These are phyloP conservation scores for Erodium moschatum DNA, from an alignment of 441 rosid genomes.

Conservation along the genomic window DNA sequence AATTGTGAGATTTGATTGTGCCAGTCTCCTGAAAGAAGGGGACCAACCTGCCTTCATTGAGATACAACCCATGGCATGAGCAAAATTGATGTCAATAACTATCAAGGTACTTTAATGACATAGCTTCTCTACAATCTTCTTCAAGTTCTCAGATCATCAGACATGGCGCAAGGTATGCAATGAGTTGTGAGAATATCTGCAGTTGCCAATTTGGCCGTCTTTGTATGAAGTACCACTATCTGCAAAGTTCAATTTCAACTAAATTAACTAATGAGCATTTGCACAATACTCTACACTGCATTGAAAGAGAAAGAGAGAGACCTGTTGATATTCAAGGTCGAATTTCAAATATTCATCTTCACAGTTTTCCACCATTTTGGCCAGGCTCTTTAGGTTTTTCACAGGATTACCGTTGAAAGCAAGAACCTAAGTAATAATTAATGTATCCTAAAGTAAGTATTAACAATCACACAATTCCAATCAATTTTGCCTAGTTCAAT, in stretches of 20 bases:
- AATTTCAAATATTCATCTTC: slow-evolving; percentile 67
- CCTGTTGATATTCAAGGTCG: slow-evolving; percentile 82
- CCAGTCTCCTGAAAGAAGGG: no score
- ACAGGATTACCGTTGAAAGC: slow-evolving; percentile 80
- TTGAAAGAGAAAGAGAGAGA: slow-evolving; percentile 22
- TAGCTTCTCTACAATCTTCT: slow-evolving; percentile 14
- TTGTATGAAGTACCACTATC: slow-evolving; percentile 60
- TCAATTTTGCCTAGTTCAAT: neutral
- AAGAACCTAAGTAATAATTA: slow-evolving; percentile 41
- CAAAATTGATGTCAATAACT: neutral
- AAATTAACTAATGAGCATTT: neutral
- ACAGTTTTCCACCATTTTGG: slow-evolving; percentile 74
- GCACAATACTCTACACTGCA: neutral
- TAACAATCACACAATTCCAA: neutral
- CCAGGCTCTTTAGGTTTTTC: slow-evolving; percentile 73
- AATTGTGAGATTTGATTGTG: no score
- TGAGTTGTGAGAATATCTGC: slow-evolving; percentile 70
- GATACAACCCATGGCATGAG: neutral
- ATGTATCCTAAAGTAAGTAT: neutral
- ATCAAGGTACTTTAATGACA: no score
- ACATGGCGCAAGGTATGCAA: slow-evolving; percentile 83
- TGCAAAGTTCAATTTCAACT: slow-evolving; percentile 27
- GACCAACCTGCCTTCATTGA: no score
- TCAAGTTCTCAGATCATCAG: slow-evolving; percentile 68
- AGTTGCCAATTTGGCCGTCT: slow-evolving; percentile 72